These are phyloP conservation scores for Isatis tinctoria DNA, from an alignment of 345 rosid genomes.

Conservation along the genomic window DNA sequence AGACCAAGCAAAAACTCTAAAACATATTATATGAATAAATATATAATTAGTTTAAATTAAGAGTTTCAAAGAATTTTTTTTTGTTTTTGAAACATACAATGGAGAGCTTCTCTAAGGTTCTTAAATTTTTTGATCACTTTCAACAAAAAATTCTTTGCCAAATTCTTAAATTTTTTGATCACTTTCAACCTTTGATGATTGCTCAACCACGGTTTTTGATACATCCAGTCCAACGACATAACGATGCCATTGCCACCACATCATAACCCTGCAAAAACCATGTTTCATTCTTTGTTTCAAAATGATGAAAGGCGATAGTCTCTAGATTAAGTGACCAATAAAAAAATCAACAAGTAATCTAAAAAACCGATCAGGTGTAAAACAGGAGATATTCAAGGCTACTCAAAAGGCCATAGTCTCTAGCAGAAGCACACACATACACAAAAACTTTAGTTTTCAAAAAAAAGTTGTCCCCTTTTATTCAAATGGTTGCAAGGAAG, in stretches of 20 bases:
- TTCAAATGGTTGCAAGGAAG: too few species aligned
- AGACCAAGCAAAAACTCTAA: too few species aligned
- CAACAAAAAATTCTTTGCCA: too few species aligned
- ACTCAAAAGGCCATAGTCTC: background rate
- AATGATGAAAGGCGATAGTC: background rate
- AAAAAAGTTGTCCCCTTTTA: background rate
- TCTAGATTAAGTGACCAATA: background rate
- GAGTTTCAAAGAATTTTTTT: too few species aligned
- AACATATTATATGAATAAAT: too few species aligned
- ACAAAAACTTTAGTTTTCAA: background rate
- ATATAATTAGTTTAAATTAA: too few species aligned
- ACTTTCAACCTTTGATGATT: slow-evolving; percentile 69
- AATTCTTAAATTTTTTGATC: too few species aligned
- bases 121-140: too few species aligned
- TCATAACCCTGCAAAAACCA: slow-evolving; percentile 65
- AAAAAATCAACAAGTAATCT: too few species aligned
- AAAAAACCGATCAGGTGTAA: background rate
- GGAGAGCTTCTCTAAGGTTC: too few species aligned
- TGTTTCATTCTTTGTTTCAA: background rate
- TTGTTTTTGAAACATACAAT: too few species aligned
- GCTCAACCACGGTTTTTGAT: slow-evolving; percentile 53
- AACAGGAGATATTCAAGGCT: background rate
- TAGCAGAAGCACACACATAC: background rate
- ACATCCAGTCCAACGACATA: slow-evolving; percentile 68
- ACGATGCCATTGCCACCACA: slow-evolving; percentile 79